phyloP scores from a whole-genome alignment of 768 basidiomycete genomes.

The Mycena maculata region DNA sequence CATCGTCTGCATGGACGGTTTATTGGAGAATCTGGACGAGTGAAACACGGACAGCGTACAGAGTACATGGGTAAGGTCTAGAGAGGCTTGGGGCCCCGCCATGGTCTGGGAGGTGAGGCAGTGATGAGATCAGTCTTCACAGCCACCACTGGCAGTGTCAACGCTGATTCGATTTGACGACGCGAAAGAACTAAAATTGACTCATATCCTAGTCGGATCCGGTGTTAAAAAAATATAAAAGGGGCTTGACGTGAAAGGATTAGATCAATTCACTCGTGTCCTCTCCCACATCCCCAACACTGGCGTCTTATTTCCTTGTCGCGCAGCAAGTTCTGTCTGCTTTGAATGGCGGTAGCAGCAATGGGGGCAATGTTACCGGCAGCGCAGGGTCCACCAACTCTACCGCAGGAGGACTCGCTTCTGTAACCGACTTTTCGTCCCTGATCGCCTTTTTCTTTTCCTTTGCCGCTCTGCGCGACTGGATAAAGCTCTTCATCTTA shows the following conservation, averaged over 20 bases:
- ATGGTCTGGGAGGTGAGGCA: slow-evolving; percentile 14
- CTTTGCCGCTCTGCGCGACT: slow-evolving; percentile 67
- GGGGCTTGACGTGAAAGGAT: neutral
- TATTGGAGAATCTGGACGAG: slow-evolving; percentile 13
- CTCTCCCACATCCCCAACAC: slow-evolving; percentile 11
- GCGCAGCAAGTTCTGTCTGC: slow-evolving; percentile 41
- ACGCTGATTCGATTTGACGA: slow-evolving; percentile 15
- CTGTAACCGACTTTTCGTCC: slow-evolving; percentile 44
- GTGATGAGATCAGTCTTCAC: neutral
- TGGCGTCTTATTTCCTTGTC: slow-evolving; percentile 42
- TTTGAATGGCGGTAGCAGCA: slow-evolving; percentile 22
- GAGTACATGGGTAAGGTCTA: slow-evolving; percentile 76
- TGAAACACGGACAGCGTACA: slow-evolving; percentile 51
- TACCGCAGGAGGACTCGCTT: slow-evolving; percentile 26
- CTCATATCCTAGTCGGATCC: too few relatives aligned
- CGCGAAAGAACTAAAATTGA: too few relatives aligned
- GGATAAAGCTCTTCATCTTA: slow-evolving; percentile 70
- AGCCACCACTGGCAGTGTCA: neutral
- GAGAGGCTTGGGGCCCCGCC: slow-evolving; percentile 53
- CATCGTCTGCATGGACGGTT: slow-evolving; percentile 61
- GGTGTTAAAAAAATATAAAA: neutral
- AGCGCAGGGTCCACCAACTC: slow-evolving; percentile 28
- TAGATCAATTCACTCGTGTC: neutral
- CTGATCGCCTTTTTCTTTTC: slow-evolving; percentile 61
- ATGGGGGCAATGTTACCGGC: slow-evolving; percentile 22